These are phyloP conservation scores for Fusarium praegraminearum DNA, from an alignment of 2,329 filamentous ascomycete species.

Conservation along the genomic window DNA sequence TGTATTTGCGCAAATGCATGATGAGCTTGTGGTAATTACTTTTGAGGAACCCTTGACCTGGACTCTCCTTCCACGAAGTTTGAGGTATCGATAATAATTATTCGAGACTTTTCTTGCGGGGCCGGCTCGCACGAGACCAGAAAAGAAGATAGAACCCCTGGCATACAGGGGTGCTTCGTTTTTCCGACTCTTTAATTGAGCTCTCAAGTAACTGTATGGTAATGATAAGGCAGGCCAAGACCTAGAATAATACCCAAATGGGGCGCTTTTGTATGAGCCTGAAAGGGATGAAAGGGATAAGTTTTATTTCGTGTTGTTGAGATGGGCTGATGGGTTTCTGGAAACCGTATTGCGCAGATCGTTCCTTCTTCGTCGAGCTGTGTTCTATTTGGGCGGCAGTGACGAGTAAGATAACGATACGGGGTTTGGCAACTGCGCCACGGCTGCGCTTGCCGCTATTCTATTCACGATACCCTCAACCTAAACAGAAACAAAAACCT, in stretches of 20 bases:
- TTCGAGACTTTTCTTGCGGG: conserved; percentile 9
- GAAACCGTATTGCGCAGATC: neutral
- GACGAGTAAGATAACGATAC: neutral
- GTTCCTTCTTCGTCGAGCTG: neutral
- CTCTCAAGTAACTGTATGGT: conserved; percentile 36
- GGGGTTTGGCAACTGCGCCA: conserved; percentile 3
- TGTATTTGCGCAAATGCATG: neutral
- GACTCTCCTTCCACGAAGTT: neutral
- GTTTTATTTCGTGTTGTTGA: neutral
- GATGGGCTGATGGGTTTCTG: neutral
- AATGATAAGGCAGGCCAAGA: conserved; percentile 31
- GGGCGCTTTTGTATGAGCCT: conserved; percentile 4
- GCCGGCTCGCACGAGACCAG: conserved; percentile 28
- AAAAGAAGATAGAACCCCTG: conserved; percentile 24
- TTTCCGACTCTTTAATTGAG: conserved; percentile 24
- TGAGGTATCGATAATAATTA: neutral
- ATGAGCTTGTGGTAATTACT: neutral
- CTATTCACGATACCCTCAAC: neutral
- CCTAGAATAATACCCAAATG: conserved; percentile 8
- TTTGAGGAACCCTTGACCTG: neutral
- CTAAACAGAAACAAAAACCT: neutral
- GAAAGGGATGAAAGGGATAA: neutral
- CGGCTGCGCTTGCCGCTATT: neutral
- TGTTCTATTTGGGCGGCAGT: conserved; percentile 6
- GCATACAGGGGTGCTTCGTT: conserved; percentile 31